Conservation (phyloP, 306 rosid species). For the Casuarina equisetifolia region DNA sequence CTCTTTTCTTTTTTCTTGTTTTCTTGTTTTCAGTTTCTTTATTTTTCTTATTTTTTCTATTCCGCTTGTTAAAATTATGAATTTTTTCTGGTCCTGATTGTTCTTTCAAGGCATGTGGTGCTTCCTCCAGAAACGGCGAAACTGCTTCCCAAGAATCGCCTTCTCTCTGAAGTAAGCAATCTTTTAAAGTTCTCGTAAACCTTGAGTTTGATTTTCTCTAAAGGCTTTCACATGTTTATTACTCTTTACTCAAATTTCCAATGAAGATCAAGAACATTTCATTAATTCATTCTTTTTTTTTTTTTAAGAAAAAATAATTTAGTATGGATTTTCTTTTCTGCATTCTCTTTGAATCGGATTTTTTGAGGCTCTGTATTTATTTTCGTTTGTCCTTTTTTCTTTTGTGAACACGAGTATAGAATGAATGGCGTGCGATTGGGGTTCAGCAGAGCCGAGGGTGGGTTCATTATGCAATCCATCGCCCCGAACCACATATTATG, state of each 20-base stretch:
- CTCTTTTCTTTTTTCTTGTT: not conserved
- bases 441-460: slow-evolving; percentile 99
- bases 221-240: too few relatives aligned
- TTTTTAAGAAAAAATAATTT: too few relatives aligned
- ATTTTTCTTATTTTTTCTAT: too few relatives aligned
- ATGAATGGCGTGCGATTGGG: slow-evolving; percentile 92
- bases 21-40: not conserved
- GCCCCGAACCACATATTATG: slow-evolving; percentile 97
- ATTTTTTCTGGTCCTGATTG: not conserved
- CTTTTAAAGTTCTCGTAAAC: too few relatives aligned
- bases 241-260: too few relatives aligned
- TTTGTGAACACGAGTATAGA: slow-evolving; percentile 31
- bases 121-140: slow-evolving; percentile 90
- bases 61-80: not conserved
- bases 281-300: too few relatives aligned
- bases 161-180: slow-evolving; percentile 74
- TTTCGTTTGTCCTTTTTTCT: not conserved
- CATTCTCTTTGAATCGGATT: not conserved
- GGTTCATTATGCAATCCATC: slow-evolving; percentile 95
- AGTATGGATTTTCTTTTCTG: too few relatives aligned
- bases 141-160: slow-evolving; percentile 86
- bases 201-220: too few relatives aligned
- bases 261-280: too few relatives aligned
- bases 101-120: slow-evolving; percentile 76
- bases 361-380: not conserved